Evolutionary conservation across 805 yeast genomes (phyloP), one percentile per base, ranked within the genome.

Genomic region (Yarrowia bubula): DNA sequence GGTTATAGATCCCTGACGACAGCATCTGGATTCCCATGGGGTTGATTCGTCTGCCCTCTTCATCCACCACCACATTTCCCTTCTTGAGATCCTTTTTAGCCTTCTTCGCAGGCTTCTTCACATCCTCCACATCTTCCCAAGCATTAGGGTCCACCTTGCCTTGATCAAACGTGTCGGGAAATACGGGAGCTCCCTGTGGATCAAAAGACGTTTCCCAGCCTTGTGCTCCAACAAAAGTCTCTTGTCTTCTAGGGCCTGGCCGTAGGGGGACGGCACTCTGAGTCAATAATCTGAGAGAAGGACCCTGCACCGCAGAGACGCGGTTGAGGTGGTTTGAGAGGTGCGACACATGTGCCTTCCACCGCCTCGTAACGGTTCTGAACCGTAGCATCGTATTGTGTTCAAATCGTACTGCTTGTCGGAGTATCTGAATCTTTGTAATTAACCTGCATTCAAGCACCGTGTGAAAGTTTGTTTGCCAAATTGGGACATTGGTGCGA

Each of bases 1-100:
- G 47, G 1, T 60, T 62, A 14, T 69, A 67, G 50, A 73, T 33
- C 14, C 64, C 57, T 17, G 67, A 67, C 2, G 70, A 67, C 2
- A 75, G 43, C 35, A 70, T 72, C 55, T 73, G 74, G 43, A 75
- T 75, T 0, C 77, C 77, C 11, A 74, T 74, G 2, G 74, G 70
- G 46, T 75, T 75, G 33, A 69, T 69, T 41, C 96, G 14, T n/a
- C 63, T 22, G n/a, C 50, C 50, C 3, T 57, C 50, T 3, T 39
- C 9, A n/a, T 57, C 63, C 5, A 51, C 32, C 44, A 38, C 60
- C 9, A 51, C 60, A 15, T 51, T 51, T 2, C 60, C 58, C 43
- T 38, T 31, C 17, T 37, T 46, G 10, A 28, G 5, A 8, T 9
- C 13, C 41, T 50, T 50, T 8, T 8, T 11, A 10, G 37, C 18